Conservation (phyloP, 1,284 basidiomycete genomes). For the Moesziomyces globuligerus region DNA sequence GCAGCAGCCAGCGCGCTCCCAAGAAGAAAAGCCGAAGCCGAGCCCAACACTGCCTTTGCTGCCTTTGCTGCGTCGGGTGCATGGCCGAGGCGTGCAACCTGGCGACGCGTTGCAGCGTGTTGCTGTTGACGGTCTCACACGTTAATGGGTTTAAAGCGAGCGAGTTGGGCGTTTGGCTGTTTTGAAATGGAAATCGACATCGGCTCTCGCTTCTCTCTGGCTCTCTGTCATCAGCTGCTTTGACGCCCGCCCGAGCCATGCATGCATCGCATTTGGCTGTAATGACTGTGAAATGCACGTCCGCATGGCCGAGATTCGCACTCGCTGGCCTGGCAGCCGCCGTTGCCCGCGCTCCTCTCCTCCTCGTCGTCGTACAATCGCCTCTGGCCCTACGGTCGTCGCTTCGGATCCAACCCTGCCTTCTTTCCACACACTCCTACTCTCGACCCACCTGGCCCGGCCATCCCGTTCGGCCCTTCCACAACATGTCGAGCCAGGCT, state of each 20-base stretch:
- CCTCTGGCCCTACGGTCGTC: too few relatives aligned
- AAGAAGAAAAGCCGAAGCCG: not conserved
- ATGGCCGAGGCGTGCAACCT: too few relatives aligned
- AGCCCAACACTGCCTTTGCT: not conserved
- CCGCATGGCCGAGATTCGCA: too few relatives aligned
- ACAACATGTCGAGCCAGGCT: slow-evolving; percentile 12
- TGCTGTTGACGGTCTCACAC: not conserved
- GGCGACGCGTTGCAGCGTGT: too few relatives aligned
- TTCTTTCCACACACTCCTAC: not conserved
- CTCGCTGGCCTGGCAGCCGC: too few relatives aligned
- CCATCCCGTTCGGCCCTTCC: not conserved
- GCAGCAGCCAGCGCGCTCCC: not conserved
- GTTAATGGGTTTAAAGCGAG: not conserved
- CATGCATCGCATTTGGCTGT: not conserved
- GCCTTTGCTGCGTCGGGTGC: slow-evolving; percentile 11
- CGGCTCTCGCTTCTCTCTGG: not conserved
- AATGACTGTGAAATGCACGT: slow-evolving; percentile 12
- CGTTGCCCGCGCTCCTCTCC: too few relatives aligned
- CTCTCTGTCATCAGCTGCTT: not conserved
- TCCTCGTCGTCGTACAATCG: not conserved
- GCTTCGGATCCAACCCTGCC: too few relatives aligned
- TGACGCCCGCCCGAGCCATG: not conserved
- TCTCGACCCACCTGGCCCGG: not conserved
- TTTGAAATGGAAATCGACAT: too few relatives aligned
- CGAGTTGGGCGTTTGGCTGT: not conserved